Evolutionary conservation across 2,329 filamentous ascomycete genomes (phyloP).

Genomic region (Nemania sp.): DNA sequence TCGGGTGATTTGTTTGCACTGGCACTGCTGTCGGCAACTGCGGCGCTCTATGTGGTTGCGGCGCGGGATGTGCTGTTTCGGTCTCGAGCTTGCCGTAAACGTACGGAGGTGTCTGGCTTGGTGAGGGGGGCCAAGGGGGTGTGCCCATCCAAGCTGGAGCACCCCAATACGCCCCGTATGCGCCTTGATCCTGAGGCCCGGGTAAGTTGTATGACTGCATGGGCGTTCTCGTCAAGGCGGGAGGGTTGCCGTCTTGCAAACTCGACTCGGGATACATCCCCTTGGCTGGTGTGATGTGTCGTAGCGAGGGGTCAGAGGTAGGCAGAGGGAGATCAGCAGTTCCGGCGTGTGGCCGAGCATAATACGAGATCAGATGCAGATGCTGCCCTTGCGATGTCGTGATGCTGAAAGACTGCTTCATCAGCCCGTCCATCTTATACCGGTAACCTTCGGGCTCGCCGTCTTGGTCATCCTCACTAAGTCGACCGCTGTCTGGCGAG

Average conservation of each 20-base stretch:
- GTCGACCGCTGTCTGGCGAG: constrained; percentile 80
- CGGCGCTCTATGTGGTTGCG: constrained; percentile 24
- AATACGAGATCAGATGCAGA: constrained; percentile 97
- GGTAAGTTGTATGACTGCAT: constrained; percentile 54
- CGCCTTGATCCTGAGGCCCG: constrained; percentile 38
- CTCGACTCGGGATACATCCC: constrained; percentile 98
- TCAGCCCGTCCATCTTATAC: constrained; percentile 94
- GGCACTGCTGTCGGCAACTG: constrained; percentile 24
- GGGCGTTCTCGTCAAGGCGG: constrained; percentile 77
- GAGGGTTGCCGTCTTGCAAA: constrained; percentile 80
- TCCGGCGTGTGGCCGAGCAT: constrained; percentile 76
- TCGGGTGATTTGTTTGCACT: constrained; percentile 25
- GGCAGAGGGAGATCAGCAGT: constrained; percentile 78
- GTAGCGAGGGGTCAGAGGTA: constrained; percentile 76
- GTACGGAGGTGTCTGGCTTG: constrained; percentile 47
- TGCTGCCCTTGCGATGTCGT: constrained; percentile 88
- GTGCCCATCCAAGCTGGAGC: constrained; percentile 41
- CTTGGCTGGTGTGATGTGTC: constrained; percentile 84
- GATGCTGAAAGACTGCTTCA: constrained; percentile 99
- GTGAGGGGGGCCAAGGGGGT: constrained; percentile 44
- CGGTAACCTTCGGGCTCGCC: constrained; percentile 88
- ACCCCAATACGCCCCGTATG: constrained; percentile 45
- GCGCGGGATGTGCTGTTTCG: constrained; percentile 34
- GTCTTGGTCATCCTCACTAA: constrained; percentile 83
- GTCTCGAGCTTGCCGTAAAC: constrained; percentile 32